Conservation (phyloP, 2,329 filamentous ascomycete species). For the Aureobasidium sp. region DNA sequence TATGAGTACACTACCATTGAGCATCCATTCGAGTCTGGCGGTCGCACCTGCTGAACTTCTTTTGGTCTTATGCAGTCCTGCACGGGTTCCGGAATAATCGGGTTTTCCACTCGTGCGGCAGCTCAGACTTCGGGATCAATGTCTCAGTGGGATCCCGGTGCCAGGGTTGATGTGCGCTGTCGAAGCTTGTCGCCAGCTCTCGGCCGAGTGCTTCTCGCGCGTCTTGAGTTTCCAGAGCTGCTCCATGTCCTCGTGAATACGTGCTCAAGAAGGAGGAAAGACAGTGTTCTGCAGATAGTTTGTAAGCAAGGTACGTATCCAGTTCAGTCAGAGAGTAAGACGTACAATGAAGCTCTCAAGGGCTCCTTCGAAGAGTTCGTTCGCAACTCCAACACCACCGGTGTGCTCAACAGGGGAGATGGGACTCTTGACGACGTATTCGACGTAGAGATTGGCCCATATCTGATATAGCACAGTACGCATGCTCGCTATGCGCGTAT, state of each 20-base stretch:
- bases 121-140: background rate
- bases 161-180: background rate
- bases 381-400: slow-evolving; percentile 53
- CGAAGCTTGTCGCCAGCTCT: background rate
- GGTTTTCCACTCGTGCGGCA: no score
- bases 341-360: slow-evolving; percentile 67
- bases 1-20: background rate
- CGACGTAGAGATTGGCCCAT: slow-evolving; percentile 95
- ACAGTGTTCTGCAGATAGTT: background rate
- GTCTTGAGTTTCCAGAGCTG: background rate
- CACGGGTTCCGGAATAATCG: rapidly evolving
- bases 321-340: background rate
- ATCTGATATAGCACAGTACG: slow-evolving; percentile 94
- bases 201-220: background rate
- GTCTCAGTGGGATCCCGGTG: background rate
- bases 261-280: slow-evolving; percentile 10
- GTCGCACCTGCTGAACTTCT: background rate
- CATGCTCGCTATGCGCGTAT: slow-evolving; percentile 82
- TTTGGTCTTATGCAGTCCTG: background rate
- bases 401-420: slow-evolving; percentile 54
- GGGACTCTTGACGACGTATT: slow-evolving; percentile 69
- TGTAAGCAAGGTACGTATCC: background rate
- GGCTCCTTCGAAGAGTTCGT: slow-evolving; percentile 56
- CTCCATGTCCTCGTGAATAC: background rate
- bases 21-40: background rate